Conservation (phyloP, 768 basidiomycete genomes). For the Cystobasidium onofrii region DNA sequence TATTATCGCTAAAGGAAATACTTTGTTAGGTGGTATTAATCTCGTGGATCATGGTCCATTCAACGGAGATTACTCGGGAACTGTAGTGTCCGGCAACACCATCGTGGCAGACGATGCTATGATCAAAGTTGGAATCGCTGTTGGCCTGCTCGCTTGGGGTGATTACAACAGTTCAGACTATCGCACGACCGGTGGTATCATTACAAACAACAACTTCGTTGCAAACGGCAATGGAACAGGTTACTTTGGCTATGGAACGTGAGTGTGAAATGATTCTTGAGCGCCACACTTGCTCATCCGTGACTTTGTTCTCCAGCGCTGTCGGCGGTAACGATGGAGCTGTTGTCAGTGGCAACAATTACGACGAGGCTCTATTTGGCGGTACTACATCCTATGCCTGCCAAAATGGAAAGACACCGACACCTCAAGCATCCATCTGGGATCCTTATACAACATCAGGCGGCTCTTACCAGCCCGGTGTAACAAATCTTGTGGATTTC, state of each 20-base stretch:
- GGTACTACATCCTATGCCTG: conserved; percentile 30
- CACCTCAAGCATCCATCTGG: conserved; percentile 25
- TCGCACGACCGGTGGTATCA: conserved; percentile 31
- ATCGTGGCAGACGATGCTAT: conserved; percentile 38
- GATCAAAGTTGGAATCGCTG: conserved; percentile 42
- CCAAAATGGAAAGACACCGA: conserved; percentile 10
- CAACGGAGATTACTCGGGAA: conserved; percentile 35
- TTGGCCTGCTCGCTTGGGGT: conserved; percentile 42
- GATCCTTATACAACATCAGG: conserved; percentile 25
- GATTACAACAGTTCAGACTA: conserved; percentile 24
- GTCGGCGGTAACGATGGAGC: conserved; percentile 38
- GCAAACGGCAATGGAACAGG: conserved; percentile 32
- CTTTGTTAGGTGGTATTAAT: conserved; percentile 38
- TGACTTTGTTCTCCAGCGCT: conserved; percentile 1
- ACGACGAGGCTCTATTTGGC: conserved; percentile 36
- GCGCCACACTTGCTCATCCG: background rate
- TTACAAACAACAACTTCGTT: conserved; percentile 41
- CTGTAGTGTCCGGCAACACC: conserved; percentile 39
- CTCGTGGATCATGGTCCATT: conserved; percentile 38
- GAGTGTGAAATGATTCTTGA: background rate
- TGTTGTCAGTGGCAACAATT: conserved; percentile 38
- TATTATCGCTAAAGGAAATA: background rate
- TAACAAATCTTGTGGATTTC: conserved; percentile 9
- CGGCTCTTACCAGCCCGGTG: background rate
- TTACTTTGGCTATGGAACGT: conserved; percentile 41